Conservation (phyloP, 2,329 filamentous ascomycete species). For the Penicillium digitatum region DNA sequence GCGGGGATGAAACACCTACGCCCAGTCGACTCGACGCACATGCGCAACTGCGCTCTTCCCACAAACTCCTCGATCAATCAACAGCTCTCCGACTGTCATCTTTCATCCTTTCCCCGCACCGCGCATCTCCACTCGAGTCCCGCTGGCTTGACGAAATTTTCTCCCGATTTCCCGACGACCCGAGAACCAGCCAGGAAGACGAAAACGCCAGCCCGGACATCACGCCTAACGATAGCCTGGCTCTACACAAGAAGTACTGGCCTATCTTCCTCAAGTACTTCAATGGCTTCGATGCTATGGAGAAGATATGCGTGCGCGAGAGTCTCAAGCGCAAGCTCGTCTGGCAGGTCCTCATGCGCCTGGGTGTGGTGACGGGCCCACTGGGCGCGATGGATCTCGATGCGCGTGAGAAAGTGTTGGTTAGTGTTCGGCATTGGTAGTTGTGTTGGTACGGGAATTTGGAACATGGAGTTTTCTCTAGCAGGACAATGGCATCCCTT, state of each 20-base stretch:
- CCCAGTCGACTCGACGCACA: conserved; percentile 28
- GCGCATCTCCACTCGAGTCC: conserved; percentile 72
- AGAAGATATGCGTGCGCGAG: conserved; percentile 80
- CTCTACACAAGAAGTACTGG: conserved; percentile 61
- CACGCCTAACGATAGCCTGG: conserved; percentile 23
- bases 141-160: conserved; percentile 58
- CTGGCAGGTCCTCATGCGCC: conserved; percentile 53
- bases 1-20: conserved; percentile 38
- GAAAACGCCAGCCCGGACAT: conserved; percentile 15
- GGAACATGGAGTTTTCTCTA: neutral
- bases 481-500: conserved; percentile 1
- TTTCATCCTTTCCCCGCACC: conserved; percentile 72
- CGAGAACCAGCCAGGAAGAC: conserved; percentile 6
- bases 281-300: conserved; percentile 77
- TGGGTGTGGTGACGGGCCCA: conserved; percentile 60
- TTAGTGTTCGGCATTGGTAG: conserved; percentile 68
- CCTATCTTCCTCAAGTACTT: conserved; percentile 76
- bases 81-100: conserved; percentile 50
- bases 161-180: conserved; percentile 34
- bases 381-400: conserved; percentile 30
- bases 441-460: neutral
- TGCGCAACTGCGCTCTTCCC: conserved; percentile 28
- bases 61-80: conserved; percentile 34
- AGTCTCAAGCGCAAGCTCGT: conserved; percentile 74
- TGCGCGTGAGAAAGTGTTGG: conserved; percentile 44